These are phyloP conservation scores for Plasmodium vinckei DNA, from an alignment of 169 alveolate species.

Conservation along the genomic window DNA sequence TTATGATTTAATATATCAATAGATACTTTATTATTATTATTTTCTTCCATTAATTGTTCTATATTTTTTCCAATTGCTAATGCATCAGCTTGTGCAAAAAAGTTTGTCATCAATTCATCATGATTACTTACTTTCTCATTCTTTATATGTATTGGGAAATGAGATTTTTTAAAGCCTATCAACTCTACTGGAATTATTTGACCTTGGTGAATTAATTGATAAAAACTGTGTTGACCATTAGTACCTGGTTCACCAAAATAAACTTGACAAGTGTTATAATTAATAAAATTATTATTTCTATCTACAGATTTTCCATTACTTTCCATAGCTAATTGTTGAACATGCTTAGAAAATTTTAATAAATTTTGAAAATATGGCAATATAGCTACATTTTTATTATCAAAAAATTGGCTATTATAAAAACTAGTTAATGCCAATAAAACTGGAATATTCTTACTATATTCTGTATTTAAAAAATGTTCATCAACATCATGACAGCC, in stretches of 20 bases:
- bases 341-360: conserved; percentile 95
- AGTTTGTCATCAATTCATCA: conserved; percentile 98
- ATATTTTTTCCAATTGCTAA: conserved; percentile 96
- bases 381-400: conserved; percentile 94
- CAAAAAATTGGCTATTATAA: conserved; percentile 93
- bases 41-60: conserved; percentile 85
- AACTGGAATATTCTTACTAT: conserved; percentile 93
- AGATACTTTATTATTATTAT: conserved; percentile 84
- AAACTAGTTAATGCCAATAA: conserved; percentile 96
- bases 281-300: conserved; percentile 87
- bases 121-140: conserved; percentile 87
- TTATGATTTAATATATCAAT: conserved; percentile 92
- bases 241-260: conserved; percentile 99
- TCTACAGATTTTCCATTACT: conserved; percentile 96
- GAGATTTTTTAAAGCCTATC: conserved; percentile 96
- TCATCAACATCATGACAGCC: conserved; percentile 92
- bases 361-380: conserved; percentile 98
- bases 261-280: conserved; percentile 93
- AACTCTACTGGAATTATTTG: conserved; percentile 96
- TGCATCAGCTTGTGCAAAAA: conserved; percentile 99
- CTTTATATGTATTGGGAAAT: conserved; percentile 87
- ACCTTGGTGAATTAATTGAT: conserved; percentile 98
- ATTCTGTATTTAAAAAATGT: conserved; percentile 88
- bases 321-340: conserved; percentile 98
- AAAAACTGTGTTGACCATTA: conserved; percentile 98